Percentiles rank a stretch among this genome's conserved stretches.
Conservation (phyloP, 768 basidiomycete genomes). For the Trametes punicea region DNA sequence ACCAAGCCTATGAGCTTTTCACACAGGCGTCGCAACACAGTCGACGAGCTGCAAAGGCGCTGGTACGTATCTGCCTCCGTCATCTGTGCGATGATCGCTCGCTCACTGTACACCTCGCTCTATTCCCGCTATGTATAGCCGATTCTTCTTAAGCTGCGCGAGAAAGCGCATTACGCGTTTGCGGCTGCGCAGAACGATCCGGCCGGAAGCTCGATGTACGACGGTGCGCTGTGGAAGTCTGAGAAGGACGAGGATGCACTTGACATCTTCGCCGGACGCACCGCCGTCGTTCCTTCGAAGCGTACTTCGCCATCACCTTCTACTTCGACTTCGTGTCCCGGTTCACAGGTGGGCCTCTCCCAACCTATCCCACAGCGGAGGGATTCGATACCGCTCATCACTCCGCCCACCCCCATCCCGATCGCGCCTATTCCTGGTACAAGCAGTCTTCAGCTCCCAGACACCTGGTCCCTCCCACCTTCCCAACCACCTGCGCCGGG, state of each 20-base stretch:
- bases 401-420: conserved; percentile 9
- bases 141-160: conserved; percentile 55
- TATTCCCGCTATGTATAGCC: conserved; percentile 37
- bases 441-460: neutral
- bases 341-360: neutral
- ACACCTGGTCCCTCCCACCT: conserved; percentile 5
- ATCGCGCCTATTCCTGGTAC: conserved; percentile 4
- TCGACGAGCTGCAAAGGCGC: conserved; percentile 60
- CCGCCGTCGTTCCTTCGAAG: conserved; percentile 54
- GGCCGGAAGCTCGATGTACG: conserved; percentile 26
- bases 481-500: neutral
- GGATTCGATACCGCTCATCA: conserved; percentile 11
- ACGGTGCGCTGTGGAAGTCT: conserved; percentile 49
- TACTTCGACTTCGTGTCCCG: neutral
- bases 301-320: conserved; percentile 27
- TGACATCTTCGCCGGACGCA: conserved; percentile 65
- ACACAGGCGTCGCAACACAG: conserved; percentile 55
- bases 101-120: conserved; percentile 1
- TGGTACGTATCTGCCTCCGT: conserved; percentile 37
- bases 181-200: conserved; percentile 37
- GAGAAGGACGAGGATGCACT: conserved; percentile 63
- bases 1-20: conserved; percentile 65
- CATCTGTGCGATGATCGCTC: neutral
- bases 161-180: conserved; percentile 63
- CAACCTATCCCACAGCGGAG: neutral